These are phyloP conservation scores for Entamoeba nuttalli DNA, from an alignment of 208 protist species.

Conservation along the genomic window DNA sequence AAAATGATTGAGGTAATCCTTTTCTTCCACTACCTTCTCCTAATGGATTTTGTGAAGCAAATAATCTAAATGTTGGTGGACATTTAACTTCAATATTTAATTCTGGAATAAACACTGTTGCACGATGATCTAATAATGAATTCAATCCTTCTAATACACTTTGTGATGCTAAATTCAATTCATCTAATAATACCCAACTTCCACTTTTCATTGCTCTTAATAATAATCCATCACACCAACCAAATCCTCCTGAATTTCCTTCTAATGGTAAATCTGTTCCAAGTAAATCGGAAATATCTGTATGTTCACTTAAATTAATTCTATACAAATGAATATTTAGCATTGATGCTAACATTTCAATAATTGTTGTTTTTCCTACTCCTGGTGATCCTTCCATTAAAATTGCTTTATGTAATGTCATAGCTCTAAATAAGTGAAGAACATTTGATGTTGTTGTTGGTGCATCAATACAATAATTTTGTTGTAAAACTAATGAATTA, in stretches of 20 bases:
- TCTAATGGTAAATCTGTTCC: conserved; percentile 57
- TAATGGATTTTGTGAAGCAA: conserved; percentile 90
- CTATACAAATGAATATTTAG: conserved; percentile 71
- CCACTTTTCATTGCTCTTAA: conserved; percentile 68
- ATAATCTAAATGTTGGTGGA: conserved; percentile 75
- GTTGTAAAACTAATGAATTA: conserved; percentile 25
- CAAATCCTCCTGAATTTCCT: conserved; percentile 53
- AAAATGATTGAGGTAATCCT: conserved; percentile 93
- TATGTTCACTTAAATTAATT: conserved; percentile 99
- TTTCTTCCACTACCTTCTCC: conserved; percentile 90
- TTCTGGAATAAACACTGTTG: conserved; percentile 65
- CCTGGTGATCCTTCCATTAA: conserved; percentile 70
- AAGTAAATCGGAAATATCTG: conserved; percentile 94
- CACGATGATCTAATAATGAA: conserved; percentile 93
- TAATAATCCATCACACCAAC: conserved; percentile 91
- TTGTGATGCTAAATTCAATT: conserved; percentile 99
- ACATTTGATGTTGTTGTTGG: conserved; percentile 84
- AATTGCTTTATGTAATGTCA: conserved; percentile 69
- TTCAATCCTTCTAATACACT: conserved; percentile 98
- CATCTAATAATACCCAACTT: conserved; percentile 97
- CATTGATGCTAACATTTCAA: conserved; percentile 68
- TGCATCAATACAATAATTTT: conserved; percentile 64
- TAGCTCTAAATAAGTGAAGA: conserved; percentile 71
- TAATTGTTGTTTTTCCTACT: conserved; percentile 87
- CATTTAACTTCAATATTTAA: conserved; percentile 53